Evolutionary conservation across 225 moss, liverwort and hornwort genomes (phyloP).

Genomic region (Takakia lepidozioides): DNA sequence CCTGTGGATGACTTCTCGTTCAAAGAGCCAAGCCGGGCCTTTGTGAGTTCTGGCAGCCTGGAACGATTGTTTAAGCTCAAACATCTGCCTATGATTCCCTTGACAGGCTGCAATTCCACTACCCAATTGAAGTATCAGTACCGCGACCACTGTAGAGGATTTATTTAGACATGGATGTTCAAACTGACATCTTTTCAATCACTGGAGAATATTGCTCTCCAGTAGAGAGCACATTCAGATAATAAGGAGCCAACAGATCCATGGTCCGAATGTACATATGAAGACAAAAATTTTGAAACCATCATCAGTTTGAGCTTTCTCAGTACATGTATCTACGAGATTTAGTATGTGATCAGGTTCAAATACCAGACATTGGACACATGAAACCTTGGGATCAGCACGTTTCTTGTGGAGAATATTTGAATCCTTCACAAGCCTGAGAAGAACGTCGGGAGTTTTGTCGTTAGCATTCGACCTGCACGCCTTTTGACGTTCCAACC

Average conservation of each 20-base stretch:
- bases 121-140: not conserved
- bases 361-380: conserved; percentile 52
- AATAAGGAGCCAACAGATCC: no score
- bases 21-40: no score
- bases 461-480: conserved; percentile 25
- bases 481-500: conserved; percentile 40
- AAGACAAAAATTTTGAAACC: not conserved
- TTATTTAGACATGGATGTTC: not conserved
- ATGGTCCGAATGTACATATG: not conserved
- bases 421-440: conserved; percentile 49
- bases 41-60: no score
- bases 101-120: conserved; percentile 37
- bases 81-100: conserved; percentile 47
- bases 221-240: not conserved
- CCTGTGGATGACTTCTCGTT: no score
- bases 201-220: not conserved
- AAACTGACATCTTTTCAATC: not conserved
- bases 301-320: not conserved
- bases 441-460: conserved; percentile 52
- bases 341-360: conserved; percentile 5
- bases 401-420: conserved; percentile 35
- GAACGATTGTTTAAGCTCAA: conserved; percentile 45
- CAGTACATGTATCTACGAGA: not conserved
- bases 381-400: conserved; percentile 35
- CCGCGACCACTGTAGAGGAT: not conserved